Percentiles rank a stretch among this genome's conserved stretches.
These are phyloP conservation scores for Leavenworthia alabamica DNA, from an alignment of 345 rosid genomes.

Conservation along the genomic window DNA sequence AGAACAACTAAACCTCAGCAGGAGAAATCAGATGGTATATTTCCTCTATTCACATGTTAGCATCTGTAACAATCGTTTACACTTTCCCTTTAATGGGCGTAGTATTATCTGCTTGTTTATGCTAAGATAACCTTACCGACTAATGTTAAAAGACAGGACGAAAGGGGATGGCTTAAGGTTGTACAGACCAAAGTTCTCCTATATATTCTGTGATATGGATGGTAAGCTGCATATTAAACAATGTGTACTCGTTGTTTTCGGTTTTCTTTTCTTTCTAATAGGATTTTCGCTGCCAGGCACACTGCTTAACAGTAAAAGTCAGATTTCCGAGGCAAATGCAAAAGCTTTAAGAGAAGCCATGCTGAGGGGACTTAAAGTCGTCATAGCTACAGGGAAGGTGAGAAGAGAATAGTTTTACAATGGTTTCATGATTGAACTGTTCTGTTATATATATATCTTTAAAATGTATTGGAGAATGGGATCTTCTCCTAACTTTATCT, in stretches of 20 bases:
- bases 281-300: conserved; percentile 50
- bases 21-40: conserved; percentile 61
- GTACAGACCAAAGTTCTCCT: conserved; percentile 85
- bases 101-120: conserved; percentile 13
- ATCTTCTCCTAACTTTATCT: conserved; percentile 3
- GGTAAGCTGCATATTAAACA: conserved; percentile 41
- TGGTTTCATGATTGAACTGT: not conserved
- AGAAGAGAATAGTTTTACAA: conserved; percentile 15
- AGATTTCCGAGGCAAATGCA: conserved; percentile 53
- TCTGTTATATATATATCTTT: not conserved
- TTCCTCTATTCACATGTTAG: not conserved
- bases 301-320: conserved; percentile 73
- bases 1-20: conserved; percentile 24
- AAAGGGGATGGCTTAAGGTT: conserved; percentile 76
- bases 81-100: not conserved
- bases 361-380: conserved; percentile 80
- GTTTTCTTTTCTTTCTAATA: conserved; percentile 14
- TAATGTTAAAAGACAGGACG: conserved; percentile 75
- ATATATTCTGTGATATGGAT: conserved; percentile 98
- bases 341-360: conserved; percentile 82
- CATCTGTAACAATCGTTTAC: not conserved
- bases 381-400: conserved; percentile 94
- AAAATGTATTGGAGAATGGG: conserved; percentile 5
- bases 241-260: conserved; percentile 3
- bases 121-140: conserved; percentile 20